Evolutionary conservation across 257 asterid species (phyloP).

Genomic region (Striga asiatica): DNA sequence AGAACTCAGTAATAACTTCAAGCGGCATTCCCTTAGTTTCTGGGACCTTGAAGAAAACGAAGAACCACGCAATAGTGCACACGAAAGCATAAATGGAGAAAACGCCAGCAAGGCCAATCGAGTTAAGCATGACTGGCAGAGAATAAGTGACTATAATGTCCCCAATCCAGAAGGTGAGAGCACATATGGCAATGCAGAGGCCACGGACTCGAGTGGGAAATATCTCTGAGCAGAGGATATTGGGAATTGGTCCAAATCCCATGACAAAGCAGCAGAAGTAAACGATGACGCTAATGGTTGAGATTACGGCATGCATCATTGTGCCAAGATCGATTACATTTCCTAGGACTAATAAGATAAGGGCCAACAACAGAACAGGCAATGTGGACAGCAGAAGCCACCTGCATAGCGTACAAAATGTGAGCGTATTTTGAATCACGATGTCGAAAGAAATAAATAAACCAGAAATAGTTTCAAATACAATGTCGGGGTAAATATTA

Average conservation of each 20-base stretch:
- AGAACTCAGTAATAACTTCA: conserved; percentile 85
- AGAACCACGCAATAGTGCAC: conserved; percentile 59
- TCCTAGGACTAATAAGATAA: conserved; percentile 53
- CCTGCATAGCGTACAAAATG: conserved; percentile 26
- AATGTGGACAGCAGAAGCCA: conserved; percentile 71
- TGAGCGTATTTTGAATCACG: not conserved
- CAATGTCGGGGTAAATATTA: no score
- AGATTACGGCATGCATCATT: conserved; percentile 50
- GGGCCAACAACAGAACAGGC: conserved; percentile 58
- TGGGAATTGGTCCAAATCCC: conserved; percentile 95
- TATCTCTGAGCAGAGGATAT: conserved; percentile 93
- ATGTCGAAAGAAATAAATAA: no score
- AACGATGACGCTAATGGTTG: conserved; percentile 64
- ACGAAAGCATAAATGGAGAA: conserved; percentile 69
- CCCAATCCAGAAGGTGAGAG: conserved; percentile 78
- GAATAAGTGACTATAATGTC: conserved; percentile 76
- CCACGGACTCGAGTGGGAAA: conserved; percentile 96
- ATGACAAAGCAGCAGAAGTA: conserved; percentile 88
- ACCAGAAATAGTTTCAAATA: no score
- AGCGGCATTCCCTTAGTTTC: conserved; percentile 97
- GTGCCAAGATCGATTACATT: conserved; percentile 48
- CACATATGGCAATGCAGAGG: conserved; percentile 86
- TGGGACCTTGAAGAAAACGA: conserved; percentile 70
- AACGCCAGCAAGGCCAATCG: conserved; percentile 66
- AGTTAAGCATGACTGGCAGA: conserved; percentile 62